Evolutionary conservation across 805 yeast genomes (phyloP).

Genomic region (Candida easanensis): DNA sequence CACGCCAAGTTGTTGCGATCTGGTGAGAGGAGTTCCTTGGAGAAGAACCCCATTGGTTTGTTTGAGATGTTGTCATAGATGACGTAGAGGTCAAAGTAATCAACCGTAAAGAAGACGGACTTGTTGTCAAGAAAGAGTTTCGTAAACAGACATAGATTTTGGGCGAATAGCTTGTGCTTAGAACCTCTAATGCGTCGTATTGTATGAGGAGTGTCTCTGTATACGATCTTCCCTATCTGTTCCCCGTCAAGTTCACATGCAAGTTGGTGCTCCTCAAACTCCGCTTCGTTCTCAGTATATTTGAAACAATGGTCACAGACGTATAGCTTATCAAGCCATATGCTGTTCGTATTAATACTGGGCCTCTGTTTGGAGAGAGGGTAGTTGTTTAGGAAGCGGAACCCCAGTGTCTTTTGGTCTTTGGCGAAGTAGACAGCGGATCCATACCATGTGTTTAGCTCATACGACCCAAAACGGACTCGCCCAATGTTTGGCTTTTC

Average conservation of each 20-base stretch:
- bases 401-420: constrained; percentile 46
- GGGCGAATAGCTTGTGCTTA: constrained; percentile 66
- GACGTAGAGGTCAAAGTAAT: constrained; percentile 76
- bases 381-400: constrained; percentile 28
- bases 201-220: constrained; percentile 50
- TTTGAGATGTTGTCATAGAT: constrained; percentile 50
- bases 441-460: constrained; percentile 85
- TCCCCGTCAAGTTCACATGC: constrained; percentile 41
- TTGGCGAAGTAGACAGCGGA: constrained; percentile 71
- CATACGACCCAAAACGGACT: constrained; percentile 65
- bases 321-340: constrained; percentile 60
- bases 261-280: constrained; percentile 48
- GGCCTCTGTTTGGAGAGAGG: constrained; percentile 13
- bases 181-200: constrained; percentile 71
- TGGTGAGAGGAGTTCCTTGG: constrained; percentile 76
- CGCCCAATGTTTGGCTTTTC: constrained; percentile 58
- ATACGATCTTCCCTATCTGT: constrained; percentile 68
- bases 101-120: constrained; percentile 78
- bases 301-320: constrained; percentile 86
- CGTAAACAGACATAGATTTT: constrained; percentile 79
- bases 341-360: constrained; percentile 17
- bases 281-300: constrained; percentile 51
- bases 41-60: constrained; percentile 86
- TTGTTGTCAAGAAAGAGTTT: constrained; percentile 88
- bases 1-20: constrained; percentile 88